phyloP scores from a whole-genome alignment of 176 grass and related monocot species.

The Avena atlantica region DNA sequence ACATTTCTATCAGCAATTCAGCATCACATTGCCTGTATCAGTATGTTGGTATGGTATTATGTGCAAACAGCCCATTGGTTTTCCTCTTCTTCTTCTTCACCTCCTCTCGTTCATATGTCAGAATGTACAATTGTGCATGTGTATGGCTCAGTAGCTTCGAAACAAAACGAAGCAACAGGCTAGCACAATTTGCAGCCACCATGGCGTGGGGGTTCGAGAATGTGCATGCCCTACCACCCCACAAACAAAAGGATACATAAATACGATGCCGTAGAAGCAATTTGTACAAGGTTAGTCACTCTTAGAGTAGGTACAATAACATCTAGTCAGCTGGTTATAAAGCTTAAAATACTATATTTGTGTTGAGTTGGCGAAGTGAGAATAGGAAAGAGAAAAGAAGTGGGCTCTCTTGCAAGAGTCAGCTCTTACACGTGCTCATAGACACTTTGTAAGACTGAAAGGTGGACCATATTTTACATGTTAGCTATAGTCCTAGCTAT shows the following conservation, averaged over 20 bases:
- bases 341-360: no score
- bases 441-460: no score
- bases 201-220: conserved; percentile 8
- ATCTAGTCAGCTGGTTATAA: no score
- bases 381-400: no score
- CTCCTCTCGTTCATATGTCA: background rate
- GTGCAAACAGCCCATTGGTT: background rate
- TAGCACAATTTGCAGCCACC: conserved; percentile 46
- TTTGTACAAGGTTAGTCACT: background rate
- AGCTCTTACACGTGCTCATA: no score
- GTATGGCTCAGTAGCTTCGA: background rate
- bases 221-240: conserved; percentile 44
- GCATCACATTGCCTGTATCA: background rate
- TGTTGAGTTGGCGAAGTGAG: no score
- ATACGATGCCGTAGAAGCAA: conserved; percentile 29
- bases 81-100: conserved; percentile 2
- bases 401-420: no score
- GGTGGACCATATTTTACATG: no score
- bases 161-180: conserved; percentile 41
- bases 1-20: background rate
- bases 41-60: conserved; percentile 8
- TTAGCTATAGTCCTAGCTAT: no score
- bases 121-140: background rate
- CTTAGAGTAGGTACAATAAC: no score
- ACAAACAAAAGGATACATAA: conserved; percentile 30